Percentiles rank a stretch among this genome's conserved stretches.
These are phyloP conservation scores for Clonostachys solani DNA, from an alignment of 2,329 filamentous ascomycete species.

Conservation along the genomic window DNA sequence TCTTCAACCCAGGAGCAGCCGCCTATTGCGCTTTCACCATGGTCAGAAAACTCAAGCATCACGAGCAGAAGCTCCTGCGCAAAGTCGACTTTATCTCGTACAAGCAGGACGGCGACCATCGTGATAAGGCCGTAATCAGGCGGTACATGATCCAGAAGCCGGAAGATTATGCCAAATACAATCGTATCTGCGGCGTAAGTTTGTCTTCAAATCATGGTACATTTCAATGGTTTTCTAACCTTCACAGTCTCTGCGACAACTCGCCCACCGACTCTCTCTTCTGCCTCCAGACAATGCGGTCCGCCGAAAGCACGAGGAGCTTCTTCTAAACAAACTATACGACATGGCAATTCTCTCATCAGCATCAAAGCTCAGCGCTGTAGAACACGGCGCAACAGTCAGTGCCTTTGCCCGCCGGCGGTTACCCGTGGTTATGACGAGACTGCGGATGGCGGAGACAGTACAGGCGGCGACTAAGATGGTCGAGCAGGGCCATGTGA, in stretches of 20 bases:
- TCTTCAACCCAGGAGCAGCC: too few relatives aligned
- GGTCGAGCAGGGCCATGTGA: conserved; percentile 90
- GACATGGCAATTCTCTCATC: conserved; percentile 83
- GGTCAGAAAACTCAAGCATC: conserved; percentile 94
- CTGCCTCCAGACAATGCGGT: conserved; percentile 76
- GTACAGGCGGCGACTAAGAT: conserved; percentile 81
- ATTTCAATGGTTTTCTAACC: neutral
- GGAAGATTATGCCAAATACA: conserved; percentile 72
- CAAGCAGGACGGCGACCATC: conserved; percentile 83
- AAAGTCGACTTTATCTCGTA: conserved; percentile 92
- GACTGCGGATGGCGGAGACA: conserved; percentile 86
- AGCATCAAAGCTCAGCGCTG: conserved; percentile 73
- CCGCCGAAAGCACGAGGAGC: conserved; percentile 78
- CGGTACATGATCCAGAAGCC: conserved; percentile 91
- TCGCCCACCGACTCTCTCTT: conserved; percentile 82
- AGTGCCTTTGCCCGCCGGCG: conserved; percentile 81
- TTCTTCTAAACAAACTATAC: conserved; percentile 87
- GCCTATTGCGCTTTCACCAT: conserved; percentile 46
- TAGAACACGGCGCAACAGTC: conserved; percentile 87
- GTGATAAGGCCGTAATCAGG: conserved; percentile 73
- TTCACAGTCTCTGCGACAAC: conserved; percentile 71
- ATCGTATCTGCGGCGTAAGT: conserved; percentile 63
- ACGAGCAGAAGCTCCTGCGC: conserved; percentile 94
- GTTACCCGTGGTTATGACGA: conserved; percentile 86
- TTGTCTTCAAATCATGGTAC: conserved; percentile 7